Base-by-base conservation (phyloP, 2,329 filamentous ascomycete genomes). In the Colletotrichum paranaense region DNA sequence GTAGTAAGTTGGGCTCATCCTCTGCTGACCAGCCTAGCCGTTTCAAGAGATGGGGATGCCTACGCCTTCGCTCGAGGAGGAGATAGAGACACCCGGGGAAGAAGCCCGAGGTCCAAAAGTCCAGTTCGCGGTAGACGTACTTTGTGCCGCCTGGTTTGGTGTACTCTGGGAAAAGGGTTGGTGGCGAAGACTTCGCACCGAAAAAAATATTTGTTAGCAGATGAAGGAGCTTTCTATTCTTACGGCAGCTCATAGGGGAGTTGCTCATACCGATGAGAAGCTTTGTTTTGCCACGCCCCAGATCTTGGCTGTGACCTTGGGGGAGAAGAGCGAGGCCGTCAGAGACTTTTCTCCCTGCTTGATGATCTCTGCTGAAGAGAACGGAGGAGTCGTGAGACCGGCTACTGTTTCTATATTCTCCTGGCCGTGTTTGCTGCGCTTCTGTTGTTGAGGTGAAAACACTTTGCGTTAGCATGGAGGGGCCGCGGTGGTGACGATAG, bases 51-150 rank as follows among this genome's bases (percentile, higher is more conserved):
- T 72, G 60, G 14, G 77, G 67, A 57, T 80, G 80, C 53, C 77
- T 80, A 49, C 80, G 75, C 56, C 78, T 62, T 12, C 83, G 70
- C 68, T 84, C 80, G 5, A 86, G 77, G 0, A 87, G 78, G 1
- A 83, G 77, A 67, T 86, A 86, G 2, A 87, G 73, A 3, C 79
- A 81, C 0, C 86, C 86, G 0, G 85, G 85, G 67, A 87, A 87
- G 79, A 87, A 87, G 0, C 86, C 85, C 2, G 82, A 85, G 0
- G 85, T 87, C 86, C 86, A 88, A 68, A 86, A 86, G 11, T 83
- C 80, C 0, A 81, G 77, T 32, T 81, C 78, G 14, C 84, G 78
- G 67, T 86, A 83, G 22, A 83, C 79, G 69, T 86, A 87, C 16
- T 75, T 77, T 0, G 76, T 79, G 0, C 79, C 77, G 9, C 79